Evolutionary conservation across 2,329 filamentous ascomycete species (phyloP).

Genomic region (Aspergillus japonicus): DNA sequence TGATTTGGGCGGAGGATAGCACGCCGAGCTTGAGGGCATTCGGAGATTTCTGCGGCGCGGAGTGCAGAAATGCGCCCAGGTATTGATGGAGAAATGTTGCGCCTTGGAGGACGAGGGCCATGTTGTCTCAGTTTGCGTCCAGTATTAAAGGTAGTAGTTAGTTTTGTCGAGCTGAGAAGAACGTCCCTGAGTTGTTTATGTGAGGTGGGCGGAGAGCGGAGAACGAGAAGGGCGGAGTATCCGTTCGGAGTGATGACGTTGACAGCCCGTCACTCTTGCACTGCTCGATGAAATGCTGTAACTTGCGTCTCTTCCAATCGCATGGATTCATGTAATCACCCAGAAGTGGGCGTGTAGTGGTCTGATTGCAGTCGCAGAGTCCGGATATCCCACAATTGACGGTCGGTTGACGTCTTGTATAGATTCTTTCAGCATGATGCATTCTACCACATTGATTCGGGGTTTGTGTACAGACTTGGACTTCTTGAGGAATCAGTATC

Average conservation of each 20-base stretch:
- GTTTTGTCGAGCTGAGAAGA: not conserved
- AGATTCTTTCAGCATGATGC: not conserved
- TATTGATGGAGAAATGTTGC: slow-evolving; percentile 27
- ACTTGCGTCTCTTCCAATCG: not conserved
- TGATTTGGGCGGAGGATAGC: slow-evolving; percentile 25
- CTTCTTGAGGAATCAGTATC: no score
- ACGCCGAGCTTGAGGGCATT: slow-evolving; percentile 25
- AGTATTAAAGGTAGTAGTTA: not conserved
- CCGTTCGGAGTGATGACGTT: not conserved
- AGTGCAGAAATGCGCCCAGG: slow-evolving; percentile 22
- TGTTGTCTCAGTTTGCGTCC: not conserved
- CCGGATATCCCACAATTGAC: not conserved
- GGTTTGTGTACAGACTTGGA: no score
- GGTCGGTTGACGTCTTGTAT: not conserved
- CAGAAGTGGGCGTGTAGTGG: not conserved
- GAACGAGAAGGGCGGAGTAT: not conserved
- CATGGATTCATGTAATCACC: not conserved
- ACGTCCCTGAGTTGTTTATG: not conserved
- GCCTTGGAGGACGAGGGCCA: slow-evolving; percentile 27
- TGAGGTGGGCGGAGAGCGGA: not conserved
- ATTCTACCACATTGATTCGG: not conserved
- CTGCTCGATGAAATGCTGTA: not conserved
- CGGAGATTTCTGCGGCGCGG: slow-evolving; percentile 21
- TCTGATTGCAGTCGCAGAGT: not conserved
- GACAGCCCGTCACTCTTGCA: not conserved